Evolutionary conservation across 1,284 basidiomycete species (phyloP).

Genomic region (Trametes hirsuta): DNA sequence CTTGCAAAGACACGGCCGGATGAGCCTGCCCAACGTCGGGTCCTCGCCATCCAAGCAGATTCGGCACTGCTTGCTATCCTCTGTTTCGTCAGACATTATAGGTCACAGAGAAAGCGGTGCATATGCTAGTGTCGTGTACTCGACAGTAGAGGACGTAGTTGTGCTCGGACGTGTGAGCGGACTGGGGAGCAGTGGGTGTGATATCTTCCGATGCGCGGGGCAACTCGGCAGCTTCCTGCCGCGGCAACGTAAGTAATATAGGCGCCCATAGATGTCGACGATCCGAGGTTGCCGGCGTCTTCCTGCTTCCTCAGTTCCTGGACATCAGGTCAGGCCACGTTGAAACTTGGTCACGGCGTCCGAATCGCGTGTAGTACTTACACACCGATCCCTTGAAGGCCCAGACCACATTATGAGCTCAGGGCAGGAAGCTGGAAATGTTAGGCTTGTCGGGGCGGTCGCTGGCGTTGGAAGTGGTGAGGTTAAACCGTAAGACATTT

Average conservation of each 20-base stretch:
- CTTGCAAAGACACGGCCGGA: constrained; percentile 77
- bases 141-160: neutral
- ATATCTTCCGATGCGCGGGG: too few relatives aligned
- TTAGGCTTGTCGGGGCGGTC: constrained; percentile 60
- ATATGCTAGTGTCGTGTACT: neutral
- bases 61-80: constrained; percentile 64
- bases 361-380: too few relatives aligned
- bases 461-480: constrained; percentile 67
- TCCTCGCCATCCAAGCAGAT: constrained; percentile 76
- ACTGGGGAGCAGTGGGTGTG: too few relatives aligned
- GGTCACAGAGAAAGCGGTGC: neutral
- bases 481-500: constrained; percentile 20
- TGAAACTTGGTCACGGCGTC: too few relatives aligned
- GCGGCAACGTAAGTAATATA: too few relatives aligned
- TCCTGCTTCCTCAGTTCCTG: too few relatives aligned
- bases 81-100: constrained; percentile 18
- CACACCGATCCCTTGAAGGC: too few relatives aligned
- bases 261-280: too few relatives aligned
- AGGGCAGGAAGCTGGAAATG: constrained; percentile 29
- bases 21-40: constrained; percentile 64
- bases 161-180: constrained; percentile 1
- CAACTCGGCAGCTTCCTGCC: too few relatives aligned
- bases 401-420: constrained; percentile 9
- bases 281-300: too few relatives aligned
- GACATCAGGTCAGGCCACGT: too few relatives aligned